These are phyloP conservation scores for Huntiella abstrusa DNA, from an alignment of 2,329 filamentous ascomycete genomes.

Conservation along the genomic window DNA sequence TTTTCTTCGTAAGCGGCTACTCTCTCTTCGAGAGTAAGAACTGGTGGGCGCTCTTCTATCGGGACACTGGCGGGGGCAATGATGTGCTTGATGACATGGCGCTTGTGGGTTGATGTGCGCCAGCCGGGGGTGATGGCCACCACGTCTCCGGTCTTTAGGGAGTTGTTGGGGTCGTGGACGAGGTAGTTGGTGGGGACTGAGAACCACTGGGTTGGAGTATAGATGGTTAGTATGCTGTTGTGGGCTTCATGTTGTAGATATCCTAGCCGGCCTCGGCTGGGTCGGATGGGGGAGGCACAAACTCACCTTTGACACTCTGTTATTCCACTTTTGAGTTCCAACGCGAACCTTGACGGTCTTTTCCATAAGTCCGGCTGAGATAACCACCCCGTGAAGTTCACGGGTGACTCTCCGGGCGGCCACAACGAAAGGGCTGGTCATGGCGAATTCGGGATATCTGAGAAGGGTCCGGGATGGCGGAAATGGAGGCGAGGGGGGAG, in stretches of 20 bases:
- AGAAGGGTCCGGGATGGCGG: neutral
- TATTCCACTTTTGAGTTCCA: constrained; percentile 53
- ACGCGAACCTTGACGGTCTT: constrained; percentile 65
- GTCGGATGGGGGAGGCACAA: neutral
- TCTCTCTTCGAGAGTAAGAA: constrained; percentile 46
- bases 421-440: constrained; percentile 20
- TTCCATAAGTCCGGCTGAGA: constrained; percentile 58
- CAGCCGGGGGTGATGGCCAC: constrained; percentile 50
- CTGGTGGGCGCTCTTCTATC: constrained; percentile 42
- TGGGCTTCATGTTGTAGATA: neutral
- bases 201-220: constrained; percentile 26
- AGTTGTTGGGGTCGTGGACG: constrained; percentile 61
- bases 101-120: constrained; percentile 46
- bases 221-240: neutral
- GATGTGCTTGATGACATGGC: constrained; percentile 57
- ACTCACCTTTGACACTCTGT: constrained; percentile 49
- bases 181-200: constrained; percentile 45
- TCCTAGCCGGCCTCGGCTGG: neutral
- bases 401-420: constrained; percentile 27
- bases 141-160: constrained; percentile 55
- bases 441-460: constrained; percentile 12
- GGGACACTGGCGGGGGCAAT: constrained; percentile 48
- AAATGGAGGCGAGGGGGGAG: neutral
- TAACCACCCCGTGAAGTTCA: constrained; percentile 48
- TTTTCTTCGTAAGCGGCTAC: constrained; percentile 34